Conservation (phyloP, 164 flowering plant genomes). For the Magnolia changhungtana region DNA sequence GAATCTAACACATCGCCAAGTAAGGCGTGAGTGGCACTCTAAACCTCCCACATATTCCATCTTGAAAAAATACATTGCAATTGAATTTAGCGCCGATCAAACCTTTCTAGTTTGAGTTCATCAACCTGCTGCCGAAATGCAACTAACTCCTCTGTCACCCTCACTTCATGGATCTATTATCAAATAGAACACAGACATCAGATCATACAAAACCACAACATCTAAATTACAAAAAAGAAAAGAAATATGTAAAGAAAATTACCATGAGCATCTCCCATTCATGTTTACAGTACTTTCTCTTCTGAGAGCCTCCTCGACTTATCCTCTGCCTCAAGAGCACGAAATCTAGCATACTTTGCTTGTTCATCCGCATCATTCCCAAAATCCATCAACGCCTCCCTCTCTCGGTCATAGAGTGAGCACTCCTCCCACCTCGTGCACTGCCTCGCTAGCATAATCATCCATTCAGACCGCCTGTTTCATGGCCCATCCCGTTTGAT, state of each 20-base stretch:
- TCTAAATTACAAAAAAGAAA: neutral
- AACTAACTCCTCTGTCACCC: constrained; percentile 20
- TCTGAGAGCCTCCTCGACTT: constrained; percentile 36
- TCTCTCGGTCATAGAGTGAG: constrained; percentile 70
- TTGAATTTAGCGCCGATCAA: neutral
- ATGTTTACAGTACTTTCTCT: constrained; percentile 43
- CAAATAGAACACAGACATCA: neutral
- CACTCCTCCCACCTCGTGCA: constrained; percentile 72
- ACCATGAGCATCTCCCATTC: constrained; percentile 23
- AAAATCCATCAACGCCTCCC: constrained; percentile 94
- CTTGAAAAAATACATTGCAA: neutral
- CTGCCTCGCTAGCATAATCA: constrained; percentile 13
- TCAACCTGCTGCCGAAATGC: constrained; percentile 9
- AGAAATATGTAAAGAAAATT: neutral
- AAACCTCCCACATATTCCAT: neutral
- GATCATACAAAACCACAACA: neutral
- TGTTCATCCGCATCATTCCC: constrained; percentile 89
- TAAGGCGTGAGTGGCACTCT: neutral
- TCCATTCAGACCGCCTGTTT: too few species aligned
- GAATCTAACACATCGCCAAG: neutral
- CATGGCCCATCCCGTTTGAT: too few species aligned
- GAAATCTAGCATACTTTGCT: constrained; percentile 71
- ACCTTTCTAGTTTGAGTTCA: constrained; percentile 20
- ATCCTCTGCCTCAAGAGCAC: constrained; percentile 55
- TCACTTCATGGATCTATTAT: constrained; percentile 19